Evolutionary conservation across 192 early-diverging fungal species (phyloP).

Genomic region (Glomus cerebriforme): DNA sequence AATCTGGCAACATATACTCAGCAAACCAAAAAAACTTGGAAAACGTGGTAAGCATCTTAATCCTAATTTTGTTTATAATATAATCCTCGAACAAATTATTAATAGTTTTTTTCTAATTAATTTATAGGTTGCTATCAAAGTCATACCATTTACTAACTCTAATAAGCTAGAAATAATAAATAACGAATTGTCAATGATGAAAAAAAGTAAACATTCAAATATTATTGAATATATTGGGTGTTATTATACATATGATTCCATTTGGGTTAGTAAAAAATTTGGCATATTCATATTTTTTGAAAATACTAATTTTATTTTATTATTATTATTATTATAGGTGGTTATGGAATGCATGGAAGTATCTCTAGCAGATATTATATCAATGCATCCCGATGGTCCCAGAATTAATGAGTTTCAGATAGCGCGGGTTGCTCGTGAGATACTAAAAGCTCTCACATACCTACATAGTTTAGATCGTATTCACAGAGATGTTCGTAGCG

Average conservation of each 20-base stretch:
- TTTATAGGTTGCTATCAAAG: constrained; percentile 85
- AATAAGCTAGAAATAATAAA: constrained; percentile 90
- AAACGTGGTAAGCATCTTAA: constrained; percentile 26
- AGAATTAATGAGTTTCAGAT: constrained; percentile 88
- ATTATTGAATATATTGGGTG: constrained; percentile 94
- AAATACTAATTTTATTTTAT: background rate
- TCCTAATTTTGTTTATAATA: background rate
- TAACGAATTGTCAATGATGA: constrained; percentile 89
- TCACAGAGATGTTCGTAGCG: constrained; percentile 90
- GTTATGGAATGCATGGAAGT: constrained; percentile 99
- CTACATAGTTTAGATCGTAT: constrained; percentile 80
- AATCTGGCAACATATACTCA: constrained; percentile 87
- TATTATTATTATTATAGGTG: constrained; percentile 42
- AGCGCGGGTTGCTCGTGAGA: constrained; percentile 85
- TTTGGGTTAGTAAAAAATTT: constrained; percentile 66
- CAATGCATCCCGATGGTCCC: constrained; percentile 56
- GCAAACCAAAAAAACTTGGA: constrained; percentile 65
- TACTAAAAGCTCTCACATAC: constrained; percentile 71
- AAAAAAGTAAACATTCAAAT: constrained; percentile 84
- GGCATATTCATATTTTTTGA: background rate
- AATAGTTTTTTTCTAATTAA: background rate
- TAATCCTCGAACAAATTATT: background rate
- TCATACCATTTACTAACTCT: constrained; percentile 82
- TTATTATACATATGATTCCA: constrained; percentile 76
- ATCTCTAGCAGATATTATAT: constrained; percentile 96